These are phyloP conservation scores for Geotrichum phurueaensis DNA, from an alignment of 1,139 yeast genomes.

Conservation along the genomic window DNA sequence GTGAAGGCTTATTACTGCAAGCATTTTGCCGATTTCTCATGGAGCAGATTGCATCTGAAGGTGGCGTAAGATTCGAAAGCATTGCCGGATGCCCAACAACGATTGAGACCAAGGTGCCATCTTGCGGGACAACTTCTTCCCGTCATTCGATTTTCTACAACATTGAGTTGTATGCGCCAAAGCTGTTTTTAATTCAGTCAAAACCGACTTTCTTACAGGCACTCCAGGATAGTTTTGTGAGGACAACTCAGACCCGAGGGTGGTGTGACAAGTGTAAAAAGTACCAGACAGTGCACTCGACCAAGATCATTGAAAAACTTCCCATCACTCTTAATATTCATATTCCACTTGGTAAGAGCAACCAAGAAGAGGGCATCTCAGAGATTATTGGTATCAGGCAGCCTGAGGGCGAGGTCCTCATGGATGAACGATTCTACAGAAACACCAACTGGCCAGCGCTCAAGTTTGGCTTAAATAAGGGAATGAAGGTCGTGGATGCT, in stretches of 20 bases:
- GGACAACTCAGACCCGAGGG: slow-evolving; percentile 42
- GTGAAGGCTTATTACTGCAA: slow-evolving; percentile 41
- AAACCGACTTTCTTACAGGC: slow-evolving; percentile 38
- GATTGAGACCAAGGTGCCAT: slow-evolving; percentile 4
- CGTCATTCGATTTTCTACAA: slow-evolving; percentile 8
- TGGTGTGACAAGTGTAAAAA: slow-evolving; percentile 47
- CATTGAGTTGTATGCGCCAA: slow-evolving; percentile 13
- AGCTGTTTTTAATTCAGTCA: slow-evolving; percentile 10
- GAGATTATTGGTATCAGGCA: slow-evolving; percentile 4
- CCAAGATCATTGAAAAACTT: slow-evolving; percentile 45
- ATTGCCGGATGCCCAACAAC: slow-evolving; percentile 15
- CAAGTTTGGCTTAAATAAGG: slow-evolving; percentile 16
- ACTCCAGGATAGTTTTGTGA: slow-evolving; percentile 55
- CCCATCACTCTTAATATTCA: slow-evolving; percentile 61
- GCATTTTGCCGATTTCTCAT: slow-evolving; percentile 57
- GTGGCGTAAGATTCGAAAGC: slow-evolving; percentile 7
- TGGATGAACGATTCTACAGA: slow-evolving; percentile 15
- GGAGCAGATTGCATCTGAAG: slow-evolving; percentile 27
- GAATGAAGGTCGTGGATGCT: slow-evolving; percentile 14
- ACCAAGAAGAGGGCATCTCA: slow-evolving; percentile 12
- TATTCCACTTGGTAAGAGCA: slow-evolving; percentile 14
- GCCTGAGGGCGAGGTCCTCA: slow-evolving; percentile 11
- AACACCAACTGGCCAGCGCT: slow-evolving; percentile 15
- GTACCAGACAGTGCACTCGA: slow-evolving; percentile 50
- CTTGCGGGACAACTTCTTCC: slow-evolving; percentile 11